phyloP scores from a whole-genome alignment of 371 early-diverging fungal species.

The Blyttiomyces sp. region DNA sequence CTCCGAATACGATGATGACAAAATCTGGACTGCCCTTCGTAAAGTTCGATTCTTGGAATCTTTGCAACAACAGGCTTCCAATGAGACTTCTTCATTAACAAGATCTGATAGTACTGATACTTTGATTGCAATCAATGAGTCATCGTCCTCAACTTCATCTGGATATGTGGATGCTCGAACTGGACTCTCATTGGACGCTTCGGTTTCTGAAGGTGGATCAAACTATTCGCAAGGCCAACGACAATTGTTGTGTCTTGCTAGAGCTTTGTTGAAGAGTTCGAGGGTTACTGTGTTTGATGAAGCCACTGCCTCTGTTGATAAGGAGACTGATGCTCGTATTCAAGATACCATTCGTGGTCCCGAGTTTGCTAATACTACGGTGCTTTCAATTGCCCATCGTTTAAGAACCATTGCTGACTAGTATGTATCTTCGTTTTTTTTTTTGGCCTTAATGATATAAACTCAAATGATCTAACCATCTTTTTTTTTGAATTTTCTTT shows the following conservation, averaged over 20 bases:
- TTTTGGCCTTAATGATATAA: conserved; percentile 15
- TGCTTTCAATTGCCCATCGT: conserved; percentile 44
- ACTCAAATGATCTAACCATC: neutral
- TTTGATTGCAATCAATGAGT: neutral
- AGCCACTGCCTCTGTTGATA: conserved; percentile 54
- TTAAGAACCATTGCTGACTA: conserved; percentile 17
- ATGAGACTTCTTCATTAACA: neutral
- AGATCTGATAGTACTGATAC: neutral
- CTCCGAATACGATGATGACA: conserved; percentile 9
- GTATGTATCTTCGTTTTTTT: conserved; percentile 3
- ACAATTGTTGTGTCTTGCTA: conserved; percentile 56
- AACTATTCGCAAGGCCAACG: conserved; percentile 53
- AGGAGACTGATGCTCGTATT: conserved; percentile 64
- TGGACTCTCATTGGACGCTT: conserved; percentile 17
- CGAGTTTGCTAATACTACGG: conserved; percentile 34
- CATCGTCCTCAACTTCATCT: neutral
- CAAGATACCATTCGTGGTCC: conserved; percentile 76
- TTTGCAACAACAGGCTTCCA: conserved; percentile 4
- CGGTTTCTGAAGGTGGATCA: conserved; percentile 34
- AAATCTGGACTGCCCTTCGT: conserved; percentile 19
- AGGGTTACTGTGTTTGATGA: conserved; percentile 51
- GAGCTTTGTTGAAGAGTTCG: conserved; percentile 46
- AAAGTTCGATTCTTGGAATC: conserved; percentile 18
- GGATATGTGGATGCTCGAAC: neutral
- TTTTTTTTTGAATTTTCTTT: conserved; percentile 1